Percentiles rank a stretch among this genome's conserved stretches.
Conservation (phyloP, 1,284 basidiomycete species). For the Trametes versicolor region DNA sequence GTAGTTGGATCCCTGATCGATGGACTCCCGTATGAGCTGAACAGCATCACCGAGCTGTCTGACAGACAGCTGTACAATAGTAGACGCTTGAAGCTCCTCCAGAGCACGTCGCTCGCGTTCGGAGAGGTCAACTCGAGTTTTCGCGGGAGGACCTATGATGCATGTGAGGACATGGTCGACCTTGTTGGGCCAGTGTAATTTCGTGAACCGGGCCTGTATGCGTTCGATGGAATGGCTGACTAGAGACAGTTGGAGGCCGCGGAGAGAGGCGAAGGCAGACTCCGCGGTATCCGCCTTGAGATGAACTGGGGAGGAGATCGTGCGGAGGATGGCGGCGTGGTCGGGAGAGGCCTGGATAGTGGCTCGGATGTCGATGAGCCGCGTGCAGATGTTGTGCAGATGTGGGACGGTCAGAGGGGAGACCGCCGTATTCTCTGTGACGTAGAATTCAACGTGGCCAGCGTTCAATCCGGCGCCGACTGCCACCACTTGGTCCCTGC, state of each 20-base stretch:
- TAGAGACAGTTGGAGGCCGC: background rate
- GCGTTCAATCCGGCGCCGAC: background rate
- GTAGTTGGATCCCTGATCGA: conserved; percentile 1
- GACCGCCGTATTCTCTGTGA: background rate
- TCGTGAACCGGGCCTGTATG: conserved; percentile 1
- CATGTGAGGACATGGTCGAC: background rate
- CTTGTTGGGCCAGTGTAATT: background rate
- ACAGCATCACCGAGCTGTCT: background rate
- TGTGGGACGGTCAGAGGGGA: background rate
- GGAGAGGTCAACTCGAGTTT: background rate
- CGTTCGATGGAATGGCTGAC: background rate
- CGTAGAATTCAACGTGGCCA: conserved; percentile 1
- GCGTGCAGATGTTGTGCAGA: conserved; percentile 2
- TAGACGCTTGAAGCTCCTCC: background rate
- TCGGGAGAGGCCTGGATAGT: background rate
- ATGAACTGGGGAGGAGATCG: background rate
- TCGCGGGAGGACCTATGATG: conserved; percentile 1
- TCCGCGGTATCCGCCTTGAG: background rate
- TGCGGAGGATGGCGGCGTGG: background rate
- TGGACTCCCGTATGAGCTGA: background rate
- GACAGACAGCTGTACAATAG: background rate
- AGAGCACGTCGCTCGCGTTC: background rate
- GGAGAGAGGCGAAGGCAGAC: background rate
- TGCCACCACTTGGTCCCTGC: background rate
- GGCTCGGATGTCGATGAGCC: background rate